Evolutionary conservation across 208 protist species (phyloP), one percentile per base, ranked within the genome.

Genomic region (Leishmania lainsoni): DNA sequence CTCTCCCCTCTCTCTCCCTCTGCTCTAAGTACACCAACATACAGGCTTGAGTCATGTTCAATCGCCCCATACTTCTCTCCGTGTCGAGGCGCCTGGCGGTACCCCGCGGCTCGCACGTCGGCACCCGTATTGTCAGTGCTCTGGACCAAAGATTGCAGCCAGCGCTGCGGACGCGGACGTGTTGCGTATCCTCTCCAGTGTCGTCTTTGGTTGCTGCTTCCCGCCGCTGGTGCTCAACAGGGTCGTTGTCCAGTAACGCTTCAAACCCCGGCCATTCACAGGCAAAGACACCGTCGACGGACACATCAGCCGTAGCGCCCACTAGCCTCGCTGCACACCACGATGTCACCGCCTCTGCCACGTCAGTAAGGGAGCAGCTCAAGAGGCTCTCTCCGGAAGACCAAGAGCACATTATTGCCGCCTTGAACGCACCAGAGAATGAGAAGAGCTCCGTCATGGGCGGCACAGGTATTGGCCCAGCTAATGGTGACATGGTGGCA

Each of bases 401-500:
- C 76, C 90, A 91, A 26, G 6, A 79, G 73, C 86, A 93, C 75
- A 96, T 97, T 78, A 16, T 91, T 54, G 80, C 78, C 29, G 91
- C 92, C 6, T 78, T 97, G 51, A 83, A 83, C 48, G 48, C 92
- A 70, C 88, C 90, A 0, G 84, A 90, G 49, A 76, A 75, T 65
- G 83, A 86, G 63, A 87, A 90, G 59, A 85, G 71, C 52, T 96
- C 94, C 1, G 88, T 91, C 70, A 93, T 97, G 89, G 94, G 95
- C 59, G 94, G 93, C 29, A 51, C 54, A 12, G 95, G 95, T 29
- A 94, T 98, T 65, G 95, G 95, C 54, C 86, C 90, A 0, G 84
- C 87, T 70, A 80, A 83, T 45, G 95, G 81, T 17, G 95, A 98
- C 77, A 97, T 98, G 94, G 90, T 95, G 66, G 90, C 93, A 32